Evolutionary conservation across 2,329 filamentous ascomycete genomes (phyloP), one percentile per base, ranked within the genome.

Genomic region (Xylaria sp.): DNA sequence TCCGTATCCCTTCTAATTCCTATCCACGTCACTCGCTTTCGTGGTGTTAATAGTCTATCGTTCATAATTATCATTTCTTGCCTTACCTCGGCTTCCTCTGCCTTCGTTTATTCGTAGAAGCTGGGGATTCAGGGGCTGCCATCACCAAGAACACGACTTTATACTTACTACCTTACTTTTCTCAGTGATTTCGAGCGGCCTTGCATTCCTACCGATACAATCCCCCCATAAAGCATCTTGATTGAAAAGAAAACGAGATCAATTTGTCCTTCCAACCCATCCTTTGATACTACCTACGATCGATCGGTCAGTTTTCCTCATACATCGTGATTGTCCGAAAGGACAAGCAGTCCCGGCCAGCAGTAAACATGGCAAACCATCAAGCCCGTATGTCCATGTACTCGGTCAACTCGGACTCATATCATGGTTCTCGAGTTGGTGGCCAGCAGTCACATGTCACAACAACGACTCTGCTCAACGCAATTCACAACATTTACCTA

Each of bases 391-490:
- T 87, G 83, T 90, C 88, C 69, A 87, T 89, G 83, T 90, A 89
- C 74, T 90, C 88, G 69, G 81, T 87, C 73, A 82, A 81, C 70
- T 89, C 87, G 69, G 87, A 90, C 67, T 87, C 88, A 49, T 79
- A 85, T 63, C 84, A 83, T 52, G 83, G 83, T 43, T 78, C 80
- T 66, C 83, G 86, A 70, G 83, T 81, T 67, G 82, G 84, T 35
- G 87, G 87, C 57, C 88, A 89, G 72, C 87, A 92, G 72, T 84
- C 91, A 47, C 93, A 96, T 75, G 89, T 97, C 57, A 97, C 94
- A 6, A 96, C 94, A 2, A 97, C 94, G 1, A 96, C 93, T 0
- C 85, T 98, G 49, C 86, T 99, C 59, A 98, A 98, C 78, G 87
- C 92, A 59, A 85, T 97, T 47, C 95, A 99, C 79, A 93, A 92